Evolutionary conservation across 768 basidiomycete genomes (phyloP).

Genomic region (Boletus eberwhitei): DNA sequence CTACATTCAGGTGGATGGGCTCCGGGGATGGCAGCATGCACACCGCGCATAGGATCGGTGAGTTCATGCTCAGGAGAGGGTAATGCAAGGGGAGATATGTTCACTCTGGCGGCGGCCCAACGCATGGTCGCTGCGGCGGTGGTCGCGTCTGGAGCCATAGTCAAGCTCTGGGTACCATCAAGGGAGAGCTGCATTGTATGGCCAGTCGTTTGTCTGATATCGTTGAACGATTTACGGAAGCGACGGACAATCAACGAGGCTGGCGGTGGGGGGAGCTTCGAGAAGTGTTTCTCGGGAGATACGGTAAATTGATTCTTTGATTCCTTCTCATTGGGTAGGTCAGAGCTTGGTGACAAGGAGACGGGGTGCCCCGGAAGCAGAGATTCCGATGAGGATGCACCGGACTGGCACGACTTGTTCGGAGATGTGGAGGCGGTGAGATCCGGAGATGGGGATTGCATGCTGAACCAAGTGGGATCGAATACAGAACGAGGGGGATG

Average conservation of each 20-base stretch:
- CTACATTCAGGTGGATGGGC: constrained; percentile 43
- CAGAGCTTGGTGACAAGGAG: constrained; percentile 9
- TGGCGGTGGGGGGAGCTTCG: constrained; percentile 25
- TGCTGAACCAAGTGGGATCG: constrained; percentile 17
- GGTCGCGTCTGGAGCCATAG: constrained; percentile 49
- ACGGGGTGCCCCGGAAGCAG: constrained; percentile 5
- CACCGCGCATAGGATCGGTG: constrained; percentile 83
- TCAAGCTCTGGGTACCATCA: constrained; percentile 28
- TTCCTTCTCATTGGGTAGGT: constrained; percentile 19
- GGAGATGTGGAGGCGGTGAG: neutral
- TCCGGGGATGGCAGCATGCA: constrained; percentile 63
- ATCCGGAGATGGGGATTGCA: constrained; percentile 10
- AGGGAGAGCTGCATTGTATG: constrained; percentile 28
- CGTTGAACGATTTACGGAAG: constrained; percentile 45
- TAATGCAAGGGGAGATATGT: constrained; percentile 81
- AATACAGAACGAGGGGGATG: constrained; percentile 45
- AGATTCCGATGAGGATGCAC: constrained; percentile 9
- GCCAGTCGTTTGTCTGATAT: constrained; percentile 34
- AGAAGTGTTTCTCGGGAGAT: constrained; percentile 25
- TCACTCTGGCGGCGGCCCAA: constrained; percentile 78
- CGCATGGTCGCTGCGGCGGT: constrained; percentile 80
- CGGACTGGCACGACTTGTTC: constrained; percentile 8
- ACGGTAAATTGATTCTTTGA: constrained; percentile 15
- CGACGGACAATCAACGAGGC: constrained; percentile 36
- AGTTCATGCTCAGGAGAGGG: constrained; percentile 92